These are phyloP conservation scores for Breynia disticha DNA, from an alignment of 441 rosid species.

Conservation along the genomic window DNA sequence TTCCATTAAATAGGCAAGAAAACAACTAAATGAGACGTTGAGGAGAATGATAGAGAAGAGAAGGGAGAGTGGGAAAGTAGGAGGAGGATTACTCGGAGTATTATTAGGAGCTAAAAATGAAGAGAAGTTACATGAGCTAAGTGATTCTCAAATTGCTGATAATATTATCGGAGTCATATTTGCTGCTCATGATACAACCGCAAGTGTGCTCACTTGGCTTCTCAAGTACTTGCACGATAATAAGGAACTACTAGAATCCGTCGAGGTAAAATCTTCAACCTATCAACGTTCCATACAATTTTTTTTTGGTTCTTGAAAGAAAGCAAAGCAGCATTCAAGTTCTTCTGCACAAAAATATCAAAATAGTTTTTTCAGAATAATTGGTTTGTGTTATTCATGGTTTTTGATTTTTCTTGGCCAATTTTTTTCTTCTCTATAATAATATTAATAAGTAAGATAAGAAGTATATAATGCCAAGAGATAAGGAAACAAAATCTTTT, in stretches of 20 bases:
- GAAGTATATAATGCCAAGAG: too few species aligned
- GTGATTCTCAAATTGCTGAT: constrained; percentile 27
- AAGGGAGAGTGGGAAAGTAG: constrained; percentile 33
- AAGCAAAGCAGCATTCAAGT: too few species aligned
- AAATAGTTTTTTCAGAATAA: too few species aligned
- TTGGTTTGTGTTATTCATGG: too few species aligned
- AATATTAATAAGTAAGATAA: too few species aligned
- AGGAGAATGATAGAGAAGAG: constrained; percentile 51
- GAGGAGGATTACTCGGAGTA: constrained; percentile 60
- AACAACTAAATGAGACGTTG: constrained; percentile 40
- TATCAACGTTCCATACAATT: neutral
- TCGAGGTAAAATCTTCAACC: constrained; percentile 30
- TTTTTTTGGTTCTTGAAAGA: too few species aligned
- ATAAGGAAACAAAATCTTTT: neutral
- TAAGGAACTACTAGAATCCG: constrained; percentile 39
- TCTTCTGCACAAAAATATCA: too few species aligned
- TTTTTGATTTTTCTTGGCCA: too few species aligned
- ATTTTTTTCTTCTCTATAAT: too few species aligned
- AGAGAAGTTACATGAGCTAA: constrained; percentile 28
- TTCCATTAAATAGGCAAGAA: constrained; percentile 44
- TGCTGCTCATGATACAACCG: too few species aligned
- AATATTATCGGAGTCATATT: too few species aligned
- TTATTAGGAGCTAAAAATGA: constrained; percentile 33
- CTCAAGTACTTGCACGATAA: constrained; percentile 42
- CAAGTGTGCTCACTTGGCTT: too few species aligned